Conservation (phyloP, 345 rosid species). For the Citrus maxima region DNA sequence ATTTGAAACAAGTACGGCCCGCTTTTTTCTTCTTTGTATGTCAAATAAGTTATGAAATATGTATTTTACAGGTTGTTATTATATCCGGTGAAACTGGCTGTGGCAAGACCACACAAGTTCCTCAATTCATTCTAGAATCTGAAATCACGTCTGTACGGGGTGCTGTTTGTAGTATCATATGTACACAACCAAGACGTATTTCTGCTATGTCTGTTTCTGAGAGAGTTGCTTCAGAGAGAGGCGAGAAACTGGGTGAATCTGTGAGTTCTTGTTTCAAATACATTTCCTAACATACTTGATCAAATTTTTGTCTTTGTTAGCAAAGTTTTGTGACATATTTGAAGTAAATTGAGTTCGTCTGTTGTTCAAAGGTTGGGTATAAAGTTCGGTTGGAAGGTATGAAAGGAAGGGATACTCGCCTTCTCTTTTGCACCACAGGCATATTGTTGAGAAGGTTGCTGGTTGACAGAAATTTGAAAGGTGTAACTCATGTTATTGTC, state of each 20-base stretch:
- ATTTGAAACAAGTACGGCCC: background rate
- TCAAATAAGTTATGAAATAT: conserved; percentile 3
- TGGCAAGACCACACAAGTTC: conserved; percentile 97
- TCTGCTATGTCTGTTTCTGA: conserved; percentile 95
- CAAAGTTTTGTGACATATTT: background rate
- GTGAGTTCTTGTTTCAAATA: conserved; percentile 49
- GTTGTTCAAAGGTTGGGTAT: conserved; percentile 71
- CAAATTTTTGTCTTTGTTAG: conserved; percentile 8
- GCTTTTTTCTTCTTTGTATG: background rate
- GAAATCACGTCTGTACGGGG: conserved; percentile 63
- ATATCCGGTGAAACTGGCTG: conserved; percentile 98
- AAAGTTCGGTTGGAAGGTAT: conserved; percentile 93
- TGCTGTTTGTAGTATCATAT: conserved; percentile 78
- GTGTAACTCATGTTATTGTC: conserved; percentile 84
- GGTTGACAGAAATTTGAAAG: conserved; percentile 79
- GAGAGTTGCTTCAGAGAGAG: conserved; percentile 92
- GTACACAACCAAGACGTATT: conserved; percentile 94
- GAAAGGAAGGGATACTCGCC: conserved; percentile 82
- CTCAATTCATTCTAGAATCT: conserved; percentile 86
- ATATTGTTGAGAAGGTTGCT: conserved; percentile 87
- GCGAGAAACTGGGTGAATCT: conserved; percentile 90
- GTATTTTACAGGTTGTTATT: conserved; percentile 62
- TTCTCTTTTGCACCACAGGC: conserved; percentile 95
- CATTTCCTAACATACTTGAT: conserved; percentile 14
- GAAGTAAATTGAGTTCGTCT: conserved; percentile 16